Base-by-base conservation (phyloP, 176 grass and related monocot species). In the Carex parvula region DNA sequence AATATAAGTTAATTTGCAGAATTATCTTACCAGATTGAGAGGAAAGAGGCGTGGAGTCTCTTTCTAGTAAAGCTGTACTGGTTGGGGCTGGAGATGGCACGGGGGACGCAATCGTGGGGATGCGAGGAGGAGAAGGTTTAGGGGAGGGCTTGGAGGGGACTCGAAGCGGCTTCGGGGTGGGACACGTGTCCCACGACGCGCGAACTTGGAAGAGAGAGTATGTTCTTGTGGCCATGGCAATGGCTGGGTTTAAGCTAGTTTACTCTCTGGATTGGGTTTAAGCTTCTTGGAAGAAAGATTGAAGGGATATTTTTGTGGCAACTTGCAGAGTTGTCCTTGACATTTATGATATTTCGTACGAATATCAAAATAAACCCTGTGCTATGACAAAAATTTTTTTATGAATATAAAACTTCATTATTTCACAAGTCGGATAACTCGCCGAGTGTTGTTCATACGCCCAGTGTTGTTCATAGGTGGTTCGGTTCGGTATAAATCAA, bases 171-270 rank as follows among this genome's bases (percentile, higher is more conserved):
- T 83, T 87, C 8, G 88, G 88, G 29, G 52, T 64, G 35, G 88
- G 88, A 55, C 70, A 72, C 54, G 72, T 87, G 85, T 90, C 88
- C 88, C 88, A 90, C 4, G 88, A 90, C 53, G 88, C 85, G 18
- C 81, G 74, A 9, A 90, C 88, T 75, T n/a, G 70, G 54, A 64
- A 64, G 56, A 85, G 56, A 77, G 83, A 63, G 70, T 20, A 77
- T 5, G 58, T 24, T 0, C n/a, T 37, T 54, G 21, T 78, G 55
- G 83, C 66, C 70, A 85, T 85, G 56, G 83, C 81, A 17, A 35
- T 80, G 29, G 54, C 35, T n/a, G 65, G 65, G 65, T 69, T 69
- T 84, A 67, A 69, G 63, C 30, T 71, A 68, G 22, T 78, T 24
- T 60, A 1, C 29, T 58, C 30, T 53, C 54, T 80, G 55, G 26